Percentiles rank a stretch among this genome's conserved stretches.
Conservation (phyloP, 2,329 filamentous ascomycete species). For the Septoria petroselini region DNA sequence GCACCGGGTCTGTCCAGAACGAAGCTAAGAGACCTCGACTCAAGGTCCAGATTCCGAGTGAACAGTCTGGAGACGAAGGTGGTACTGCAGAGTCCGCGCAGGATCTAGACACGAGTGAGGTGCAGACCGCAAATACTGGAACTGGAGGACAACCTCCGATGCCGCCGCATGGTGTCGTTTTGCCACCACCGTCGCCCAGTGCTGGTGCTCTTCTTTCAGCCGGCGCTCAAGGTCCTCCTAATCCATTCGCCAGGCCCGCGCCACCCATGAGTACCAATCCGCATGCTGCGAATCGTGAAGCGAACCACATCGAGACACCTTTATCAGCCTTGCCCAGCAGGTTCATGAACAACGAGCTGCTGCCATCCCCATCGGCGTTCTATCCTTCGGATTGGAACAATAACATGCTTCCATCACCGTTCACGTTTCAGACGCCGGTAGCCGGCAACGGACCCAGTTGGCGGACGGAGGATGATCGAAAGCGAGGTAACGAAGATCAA, state of each 20-base stretch:
- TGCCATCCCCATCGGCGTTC: constrained; percentile 88
- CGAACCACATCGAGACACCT: constrained; percentile 66
- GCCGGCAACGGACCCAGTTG: constrained; percentile 45
- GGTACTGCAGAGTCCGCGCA: constrained; percentile 68
- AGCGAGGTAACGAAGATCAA: constrained; percentile 30
- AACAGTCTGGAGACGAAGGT: constrained; percentile 70
- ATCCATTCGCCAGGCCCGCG: constrained; percentile 86
- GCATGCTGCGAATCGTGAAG: constrained; percentile 38
- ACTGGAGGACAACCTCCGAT: constrained; percentile 47
- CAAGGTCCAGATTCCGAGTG: constrained; percentile 92
- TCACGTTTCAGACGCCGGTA: constrained; percentile 84
- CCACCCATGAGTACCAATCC: constrained; percentile 62
- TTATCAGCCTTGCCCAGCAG: constrained; percentile 91
- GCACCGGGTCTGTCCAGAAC: constrained; percentile 70
- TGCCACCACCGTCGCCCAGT: constrained; percentile 90
- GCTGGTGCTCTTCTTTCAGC: constrained; percentile 82
- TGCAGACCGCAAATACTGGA: constrained; percentile 19
- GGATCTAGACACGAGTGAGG: constrained; percentile 52
- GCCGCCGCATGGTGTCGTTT: constrained; percentile 61
- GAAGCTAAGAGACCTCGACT: constrained; percentile 74
- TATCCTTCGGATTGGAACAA: constrained; percentile 74
- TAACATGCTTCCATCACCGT: constrained; percentile 84
- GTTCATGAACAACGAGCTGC: constrained; percentile 81
- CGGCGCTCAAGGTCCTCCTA: constrained; percentile 86
- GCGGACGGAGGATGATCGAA: constrained; percentile 39